These are phyloP conservation scores for Acacia confusa DNA, from an alignment of 306 rosid species.

Conservation along the genomic window DNA sequence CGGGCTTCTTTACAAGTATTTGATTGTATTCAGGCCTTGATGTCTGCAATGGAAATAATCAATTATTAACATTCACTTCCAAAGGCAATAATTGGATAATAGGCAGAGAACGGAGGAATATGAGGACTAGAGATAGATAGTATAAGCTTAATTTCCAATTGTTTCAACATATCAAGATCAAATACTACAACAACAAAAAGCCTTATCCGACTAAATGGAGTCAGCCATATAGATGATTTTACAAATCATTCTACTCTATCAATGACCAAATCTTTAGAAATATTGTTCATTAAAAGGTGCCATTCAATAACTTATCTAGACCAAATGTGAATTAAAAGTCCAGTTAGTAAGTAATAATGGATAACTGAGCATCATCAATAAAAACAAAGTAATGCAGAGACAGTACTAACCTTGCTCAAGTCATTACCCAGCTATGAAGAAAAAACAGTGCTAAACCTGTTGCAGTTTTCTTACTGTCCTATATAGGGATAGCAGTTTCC, in stretches of 20 bases:
- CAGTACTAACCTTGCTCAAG: background rate
- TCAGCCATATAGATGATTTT: background rate
- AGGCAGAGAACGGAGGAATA: background rate
- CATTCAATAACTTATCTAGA: background rate
- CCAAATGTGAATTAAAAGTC: background rate
- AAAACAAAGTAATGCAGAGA: background rate
- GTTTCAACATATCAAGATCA: conserved; percentile 17
- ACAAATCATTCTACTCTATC: no score
- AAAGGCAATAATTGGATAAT: conserved; percentile 2
- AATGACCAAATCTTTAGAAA: no score
- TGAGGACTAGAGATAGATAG: background rate
- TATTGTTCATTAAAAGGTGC: no score
- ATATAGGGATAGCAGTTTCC: background rate
- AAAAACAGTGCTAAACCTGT: background rate
- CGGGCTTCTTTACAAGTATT: conserved; percentile 75
- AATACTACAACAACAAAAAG: no score
- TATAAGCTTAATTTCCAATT: background rate
- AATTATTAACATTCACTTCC: conserved; percentile 6
- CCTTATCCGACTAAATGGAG: no score
- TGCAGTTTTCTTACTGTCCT: background rate
- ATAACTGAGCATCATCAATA: background rate
- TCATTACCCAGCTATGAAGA: background rate
- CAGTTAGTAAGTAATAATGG: background rate
- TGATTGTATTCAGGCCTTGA: conserved; percentile 86
- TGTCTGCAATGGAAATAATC: conserved; percentile 60